Evolutionary conservation across 768 basidiomycete genomes (phyloP), one percentile per base, ranked within the genome.

Genomic region (Hemileccinum rubropunctum): DNA sequence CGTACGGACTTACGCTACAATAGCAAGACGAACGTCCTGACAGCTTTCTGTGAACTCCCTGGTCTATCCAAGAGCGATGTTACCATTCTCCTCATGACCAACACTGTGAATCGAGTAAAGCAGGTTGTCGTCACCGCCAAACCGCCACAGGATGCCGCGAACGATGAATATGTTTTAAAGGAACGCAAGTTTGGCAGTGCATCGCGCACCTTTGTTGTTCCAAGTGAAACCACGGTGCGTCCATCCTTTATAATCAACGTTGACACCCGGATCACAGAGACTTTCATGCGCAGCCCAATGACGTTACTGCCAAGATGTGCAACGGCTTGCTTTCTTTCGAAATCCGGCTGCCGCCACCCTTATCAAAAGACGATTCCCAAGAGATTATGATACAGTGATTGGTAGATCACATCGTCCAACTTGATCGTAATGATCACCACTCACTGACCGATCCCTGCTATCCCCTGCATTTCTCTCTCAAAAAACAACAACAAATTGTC

Each of bases 31-130:
- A 73, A 74, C 63, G 61, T 73, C 34, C 68, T 87, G 58, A 76
- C 75, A 49, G 82, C 80, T 45, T 73, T 81, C 68, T 76, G 87
- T 61, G 86, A 88, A 67, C 71, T 88, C 27, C 87, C 87, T 4
- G 87, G 87, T 37, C 71, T 87, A 62, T 77, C 76, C 60, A 78
- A 73, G 53, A 64, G 65, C 54, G 81, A 86, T 58, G 58, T 89
- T 45, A 76, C 68, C 52, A 73, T 88, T 67, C 75, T 74, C 43
- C 75, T 90, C 48, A 76, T 78, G 43, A 82, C 78, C 53, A 82
- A 81, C 61, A 63, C 73, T 48, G 78, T 80, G 71, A 88, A 81
- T 55, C 75, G 80, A 52, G 75, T 80, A 53, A 83, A 75, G 60
- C 82, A 84, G 59, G 69, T 89, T 56, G 76, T 74, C 44, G 74